Percentiles rank a stretch among this genome's conserved stretches.
phyloP scores from a whole-genome alignment of 1,284 basidiomycete species.

The Pseudozyma hubeiensis region DNA sequence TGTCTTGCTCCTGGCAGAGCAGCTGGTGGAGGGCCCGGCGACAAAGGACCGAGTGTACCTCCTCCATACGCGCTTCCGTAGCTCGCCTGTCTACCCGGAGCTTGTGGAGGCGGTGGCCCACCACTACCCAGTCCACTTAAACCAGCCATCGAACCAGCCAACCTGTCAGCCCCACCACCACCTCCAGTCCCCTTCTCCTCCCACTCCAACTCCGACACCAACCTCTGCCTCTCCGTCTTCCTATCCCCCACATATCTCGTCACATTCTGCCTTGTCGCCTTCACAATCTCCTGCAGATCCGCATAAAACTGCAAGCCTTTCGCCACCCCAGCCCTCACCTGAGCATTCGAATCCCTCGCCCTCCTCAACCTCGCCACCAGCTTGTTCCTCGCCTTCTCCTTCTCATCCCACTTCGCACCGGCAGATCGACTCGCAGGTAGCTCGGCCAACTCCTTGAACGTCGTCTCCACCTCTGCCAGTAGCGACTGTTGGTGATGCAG shows the following conservation, averaged over 20 bases:
- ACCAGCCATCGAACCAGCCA: conserved; percentile 26
- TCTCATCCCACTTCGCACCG: conserved; percentile 79
- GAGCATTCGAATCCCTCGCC: conserved; percentile 84
- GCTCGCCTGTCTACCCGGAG: conserved; percentile 39
- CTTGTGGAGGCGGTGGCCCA: conserved; percentile 18
- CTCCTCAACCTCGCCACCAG: conserved; percentile 78
- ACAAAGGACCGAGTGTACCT: conserved; percentile 8
- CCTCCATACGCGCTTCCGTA: conserved; percentile 28
- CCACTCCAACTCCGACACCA: conserved; percentile 79
- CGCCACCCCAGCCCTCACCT: conserved; percentile 84
- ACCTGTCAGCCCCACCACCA: conserved; percentile 6
- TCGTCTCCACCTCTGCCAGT: conserved; percentile 69
- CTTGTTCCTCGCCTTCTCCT: conserved; percentile 81
- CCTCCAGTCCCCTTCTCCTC: conserved; percentile 73
- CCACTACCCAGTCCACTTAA: conserved; percentile 26
- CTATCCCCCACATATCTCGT: conserved; percentile 77
- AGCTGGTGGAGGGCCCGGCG: conserved; percentile 14
- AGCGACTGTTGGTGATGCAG: conserved; percentile 80
- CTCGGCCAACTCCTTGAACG: conserved; percentile 42
- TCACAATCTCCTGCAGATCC: conserved; percentile 79
- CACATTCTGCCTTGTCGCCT: conserved; percentile 75
- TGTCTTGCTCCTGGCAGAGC: conserved; percentile 20
- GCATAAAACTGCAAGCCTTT: conserved; percentile 90
- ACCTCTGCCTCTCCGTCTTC: conserved; percentile 77
- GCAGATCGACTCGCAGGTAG: conserved; percentile 71